Conservation (phyloP, 345 rosid species). For the Geranium brycei region DNA sequence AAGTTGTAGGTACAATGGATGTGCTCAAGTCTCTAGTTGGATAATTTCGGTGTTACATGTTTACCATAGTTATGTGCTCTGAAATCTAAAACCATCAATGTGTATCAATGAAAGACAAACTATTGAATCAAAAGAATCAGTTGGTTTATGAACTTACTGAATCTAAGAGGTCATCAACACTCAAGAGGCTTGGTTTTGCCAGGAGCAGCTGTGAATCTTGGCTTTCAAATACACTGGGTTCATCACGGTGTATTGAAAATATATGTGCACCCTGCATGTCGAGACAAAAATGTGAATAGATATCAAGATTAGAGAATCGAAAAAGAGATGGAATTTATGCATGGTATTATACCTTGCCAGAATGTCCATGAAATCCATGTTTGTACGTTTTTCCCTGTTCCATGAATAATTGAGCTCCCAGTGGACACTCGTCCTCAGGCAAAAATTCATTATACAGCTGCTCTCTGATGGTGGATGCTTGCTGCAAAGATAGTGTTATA, state of each 20-base stretch:
- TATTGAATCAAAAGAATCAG: neutral
- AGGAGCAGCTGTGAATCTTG: constrained; percentile 20
- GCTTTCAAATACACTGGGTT: constrained; percentile 22
- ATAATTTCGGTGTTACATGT: neutral
- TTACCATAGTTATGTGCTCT: neutral
- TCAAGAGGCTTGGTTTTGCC: constrained; percentile 31
- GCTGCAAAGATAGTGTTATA: constrained; percentile 17
- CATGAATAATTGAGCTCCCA: constrained; percentile 33
- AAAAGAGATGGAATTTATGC: neutral
- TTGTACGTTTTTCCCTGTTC: constrained; percentile 28
- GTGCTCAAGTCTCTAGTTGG: neutral
- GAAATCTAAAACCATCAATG: no score
- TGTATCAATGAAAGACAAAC: neutral
- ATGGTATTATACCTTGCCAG: constrained; percentile 19
- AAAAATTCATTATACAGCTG: constrained; percentile 44
- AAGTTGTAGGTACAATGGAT: no score
- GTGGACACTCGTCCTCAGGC: constrained; percentile 51
- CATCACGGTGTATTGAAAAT: constrained; percentile 22
- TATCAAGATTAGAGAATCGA: neutral
- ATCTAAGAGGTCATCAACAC: constrained; percentile 45
- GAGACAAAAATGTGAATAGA: neutral
- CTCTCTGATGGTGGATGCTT: constrained; percentile 27
- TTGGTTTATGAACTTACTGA: constrained; percentile 24
- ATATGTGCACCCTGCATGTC: constrained; percentile 31
- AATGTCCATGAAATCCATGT: constrained; percentile 17